phyloP scores from a whole-genome alignment of 1,284 basidiomycete species.

The Fomitiporia mediterranea region DNA sequence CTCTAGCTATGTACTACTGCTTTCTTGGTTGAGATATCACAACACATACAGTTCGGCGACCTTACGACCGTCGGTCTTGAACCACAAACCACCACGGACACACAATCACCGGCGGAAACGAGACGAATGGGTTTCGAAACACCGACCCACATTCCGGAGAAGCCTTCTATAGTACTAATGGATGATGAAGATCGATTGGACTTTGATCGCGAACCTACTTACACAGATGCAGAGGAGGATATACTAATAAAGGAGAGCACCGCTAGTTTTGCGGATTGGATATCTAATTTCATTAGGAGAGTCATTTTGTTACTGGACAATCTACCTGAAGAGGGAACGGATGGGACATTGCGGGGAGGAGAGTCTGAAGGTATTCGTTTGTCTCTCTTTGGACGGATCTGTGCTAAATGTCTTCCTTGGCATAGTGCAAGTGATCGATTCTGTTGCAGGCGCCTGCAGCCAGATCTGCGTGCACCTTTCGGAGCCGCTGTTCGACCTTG shows the following conservation, averaged over 20 bases:
- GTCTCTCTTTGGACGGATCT: neutral
- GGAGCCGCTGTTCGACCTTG: slow-evolving; percentile 76
- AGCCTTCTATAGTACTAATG: slow-evolving; percentile 8
- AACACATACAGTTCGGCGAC: slow-evolving; percentile 81
- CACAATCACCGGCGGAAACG: slow-evolving; percentile 13
- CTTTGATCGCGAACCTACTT: slow-evolving; percentile 32
- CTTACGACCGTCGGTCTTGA: slow-evolving; percentile 42
- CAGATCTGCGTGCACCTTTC: slow-evolving; percentile 83
- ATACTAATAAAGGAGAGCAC: slow-evolving; percentile 58
- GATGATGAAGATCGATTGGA: slow-evolving; percentile 23
- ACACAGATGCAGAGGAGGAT: slow-evolving; percentile 55
- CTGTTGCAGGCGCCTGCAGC: slow-evolving; percentile 62
- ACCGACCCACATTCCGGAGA: neutral
- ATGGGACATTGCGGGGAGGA: slow-evolving; percentile 48
- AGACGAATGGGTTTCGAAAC: slow-evolving; percentile 17
- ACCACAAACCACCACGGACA: slow-evolving; percentile 18
- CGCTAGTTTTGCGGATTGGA: slow-evolving; percentile 71
- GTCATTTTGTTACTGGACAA: slow-evolving; percentile 84
- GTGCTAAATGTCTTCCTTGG: neutral
- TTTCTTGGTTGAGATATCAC: slow-evolving; percentile 74
- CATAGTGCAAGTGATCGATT: slow-evolving; percentile 63
- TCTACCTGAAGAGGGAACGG: slow-evolving; percentile 76
- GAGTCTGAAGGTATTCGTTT: slow-evolving; percentile 50
- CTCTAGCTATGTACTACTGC: slow-evolving; percentile 64
- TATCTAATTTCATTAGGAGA: slow-evolving; percentile 75